A percentile compares a stretch with the other conserved stretches of the same genome.
These are phyloP conservation scores for Trichoderma harzianum DNA, from an alignment of 2,329 filamentous ascomycete species.

Conservation along the genomic window DNA sequence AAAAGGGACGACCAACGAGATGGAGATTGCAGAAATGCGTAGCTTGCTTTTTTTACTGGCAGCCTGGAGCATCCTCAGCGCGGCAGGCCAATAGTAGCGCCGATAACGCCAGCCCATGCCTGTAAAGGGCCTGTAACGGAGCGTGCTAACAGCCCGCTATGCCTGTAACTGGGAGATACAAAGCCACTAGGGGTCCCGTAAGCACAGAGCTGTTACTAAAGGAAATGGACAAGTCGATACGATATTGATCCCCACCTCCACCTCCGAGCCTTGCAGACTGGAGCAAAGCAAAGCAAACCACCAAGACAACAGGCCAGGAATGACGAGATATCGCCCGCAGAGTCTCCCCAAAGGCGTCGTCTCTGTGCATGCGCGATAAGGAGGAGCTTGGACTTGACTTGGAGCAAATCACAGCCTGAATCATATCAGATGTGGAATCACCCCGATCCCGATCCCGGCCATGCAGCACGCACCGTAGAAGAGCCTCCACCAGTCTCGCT, in stretches of 20 bases:
- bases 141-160: not conserved
- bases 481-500: constrained; percentile 18
- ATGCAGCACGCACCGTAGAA: constrained; percentile 26
- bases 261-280: constrained; percentile 7
- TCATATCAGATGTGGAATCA: constrained; percentile 29
- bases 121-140: not conserved
- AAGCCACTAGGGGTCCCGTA: not conserved
- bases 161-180: not conserved
- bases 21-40: not conserved
- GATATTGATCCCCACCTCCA: not conserved
- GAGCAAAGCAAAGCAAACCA: not conserved
- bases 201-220: not conserved
- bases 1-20: not conserved
- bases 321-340: constrained; percentile 7
- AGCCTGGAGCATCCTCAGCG: not conserved
- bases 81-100: not conserved
- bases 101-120: not conserved
- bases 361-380: constrained; percentile 6
- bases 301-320: not conserved
- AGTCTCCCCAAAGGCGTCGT: not conserved
- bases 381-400: not conserved
- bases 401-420: not conserved
- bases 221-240: not conserved
- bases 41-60: not conserved
- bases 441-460: constrained; percentile 2